These are phyloP conservation scores for Aspergillus heteromorphus DNA, from an alignment of 495 filamentous ascomycete species.

Conservation along the genomic window DNA sequence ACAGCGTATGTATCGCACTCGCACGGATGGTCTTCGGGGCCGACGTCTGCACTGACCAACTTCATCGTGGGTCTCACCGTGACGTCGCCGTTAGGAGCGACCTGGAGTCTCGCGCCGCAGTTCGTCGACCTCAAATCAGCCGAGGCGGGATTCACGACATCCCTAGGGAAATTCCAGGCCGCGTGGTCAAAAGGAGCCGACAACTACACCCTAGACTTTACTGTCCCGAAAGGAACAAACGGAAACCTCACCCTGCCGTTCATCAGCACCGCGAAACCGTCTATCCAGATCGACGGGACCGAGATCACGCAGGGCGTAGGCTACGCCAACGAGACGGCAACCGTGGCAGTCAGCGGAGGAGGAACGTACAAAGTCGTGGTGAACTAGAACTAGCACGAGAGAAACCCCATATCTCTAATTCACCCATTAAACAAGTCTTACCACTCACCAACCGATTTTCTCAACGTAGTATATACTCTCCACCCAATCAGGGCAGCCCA, in stretches of 20 bases:
- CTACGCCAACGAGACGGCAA: slow-evolving; percentile 19
- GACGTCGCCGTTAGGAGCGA: slow-evolving; percentile 39
- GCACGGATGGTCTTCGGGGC: slow-evolving; percentile 58
- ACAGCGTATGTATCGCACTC: slow-evolving; percentile 45
- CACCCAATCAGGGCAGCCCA: slow-evolving; percentile 3
- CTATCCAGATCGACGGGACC: slow-evolving; percentile 26
- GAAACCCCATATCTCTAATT: not conserved
- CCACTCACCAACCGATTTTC: not conserved
- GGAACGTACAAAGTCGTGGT: slow-evolving; percentile 28
- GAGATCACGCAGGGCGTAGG: slow-evolving; percentile 15
- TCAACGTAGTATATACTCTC: not conserved
- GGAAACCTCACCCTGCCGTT: slow-evolving; percentile 39
- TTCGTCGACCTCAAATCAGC: slow-evolving; percentile 47
- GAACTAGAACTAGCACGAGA: not conserved
- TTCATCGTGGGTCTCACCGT: slow-evolving; percentile 52
- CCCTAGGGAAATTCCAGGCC: slow-evolving; percentile 47
- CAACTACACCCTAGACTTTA: slow-evolving; percentile 29
- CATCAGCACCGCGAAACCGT: slow-evolving; percentile 19
- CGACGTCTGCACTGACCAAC: slow-evolving; percentile 49
- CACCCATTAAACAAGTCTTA: slow-evolving; percentile 9
- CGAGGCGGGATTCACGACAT: slow-evolving; percentile 52
- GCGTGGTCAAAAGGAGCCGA: slow-evolving; percentile 26
- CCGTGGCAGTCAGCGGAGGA: slow-evolving; percentile 19
- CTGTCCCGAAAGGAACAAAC: slow-evolving; percentile 41
- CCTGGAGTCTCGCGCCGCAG: slow-evolving; percentile 47